Conservation (phyloP, 2,329 filamentous ascomycete species). For the Colletotrichum theobromicola region DNA sequence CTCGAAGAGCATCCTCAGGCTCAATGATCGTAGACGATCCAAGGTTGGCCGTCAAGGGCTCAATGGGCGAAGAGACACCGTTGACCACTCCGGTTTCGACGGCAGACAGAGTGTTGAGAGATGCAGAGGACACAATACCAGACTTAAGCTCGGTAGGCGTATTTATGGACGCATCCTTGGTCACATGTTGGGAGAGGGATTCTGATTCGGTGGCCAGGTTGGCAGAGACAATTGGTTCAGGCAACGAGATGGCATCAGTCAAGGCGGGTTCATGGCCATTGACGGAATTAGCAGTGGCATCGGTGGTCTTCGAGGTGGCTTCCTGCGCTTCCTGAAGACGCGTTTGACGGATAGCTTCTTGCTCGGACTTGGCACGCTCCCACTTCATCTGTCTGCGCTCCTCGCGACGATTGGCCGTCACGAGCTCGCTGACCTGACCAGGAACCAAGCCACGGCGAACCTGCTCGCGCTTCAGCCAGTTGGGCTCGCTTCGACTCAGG, state of each 20-base stretch:
- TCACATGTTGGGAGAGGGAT: background rate
- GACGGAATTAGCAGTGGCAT: background rate
- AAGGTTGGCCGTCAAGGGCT: background rate
- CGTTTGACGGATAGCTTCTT: constrained; percentile 80
- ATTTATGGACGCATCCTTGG: background rate
- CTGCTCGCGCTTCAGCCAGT: constrained; percentile 86
- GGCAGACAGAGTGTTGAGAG: background rate
- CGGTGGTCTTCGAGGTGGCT: background rate
- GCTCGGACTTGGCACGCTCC: constrained; percentile 87
- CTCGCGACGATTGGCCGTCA: constrained; percentile 76
- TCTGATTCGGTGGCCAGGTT: background rate
- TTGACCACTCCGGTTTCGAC: background rate
- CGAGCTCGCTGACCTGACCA: constrained; percentile 78
- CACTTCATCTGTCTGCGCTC: constrained; percentile 87
- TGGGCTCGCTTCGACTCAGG: constrained; percentile 92
- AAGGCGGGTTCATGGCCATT: background rate
- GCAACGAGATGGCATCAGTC: background rate
- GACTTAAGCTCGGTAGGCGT: background rate
- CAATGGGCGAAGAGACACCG: background rate
- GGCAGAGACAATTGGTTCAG: background rate
- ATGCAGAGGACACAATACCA: background rate
- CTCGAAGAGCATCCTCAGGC: background rate
- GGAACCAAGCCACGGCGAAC: constrained; percentile 69
- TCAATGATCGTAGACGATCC: background rate
- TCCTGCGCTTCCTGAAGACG: constrained; percentile 49